Conservation (phyloP, 1,284 basidiomycete genomes). For the Entoloma clypeatum region DNA sequence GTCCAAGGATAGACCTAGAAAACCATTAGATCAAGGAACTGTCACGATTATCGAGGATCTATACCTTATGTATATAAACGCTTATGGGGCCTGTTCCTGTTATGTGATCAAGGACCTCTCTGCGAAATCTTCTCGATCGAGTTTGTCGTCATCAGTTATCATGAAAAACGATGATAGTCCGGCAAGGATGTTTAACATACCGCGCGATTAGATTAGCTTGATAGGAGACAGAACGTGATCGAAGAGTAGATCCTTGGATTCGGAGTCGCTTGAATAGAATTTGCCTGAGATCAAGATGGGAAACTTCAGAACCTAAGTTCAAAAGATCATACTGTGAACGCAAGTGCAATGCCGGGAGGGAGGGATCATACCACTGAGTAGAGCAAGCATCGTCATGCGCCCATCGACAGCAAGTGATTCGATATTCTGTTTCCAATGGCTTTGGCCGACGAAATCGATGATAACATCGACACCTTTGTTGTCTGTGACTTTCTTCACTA, state of each 20-base stretch:
- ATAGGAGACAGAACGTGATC: conserved; percentile 76
- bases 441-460: conserved; percentile 85
- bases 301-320: conserved; percentile 55
- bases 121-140: conserved; percentile 33
- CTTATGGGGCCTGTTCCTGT: conserved; percentile 63
- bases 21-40: conserved; percentile 9
- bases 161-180: too few species aligned
- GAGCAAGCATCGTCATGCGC: conserved; percentile 67
- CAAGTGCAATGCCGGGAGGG: neutral
- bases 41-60: conserved; percentile 15
- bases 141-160: too few species aligned
- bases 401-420: conserved; percentile 76
- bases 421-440: conserved; percentile 84
- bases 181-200: conserved; percentile 32
- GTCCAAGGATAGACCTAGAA: conserved; percentile 76
- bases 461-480: conserved; percentile 77
- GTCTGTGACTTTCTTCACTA: conserved; percentile 60
- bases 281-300: conserved; percentile 61
- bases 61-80: conserved; percentile 74
- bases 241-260: conserved; percentile 87
- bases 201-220: conserved; percentile 74
- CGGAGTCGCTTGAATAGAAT: conserved; percentile 85
- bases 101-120: conserved; percentile 55
- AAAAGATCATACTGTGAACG: neutral
- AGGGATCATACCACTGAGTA: conserved; percentile 59